Evolutionary conservation across 257 asterid species (phyloP).

Genomic region (Nicotiana tomentosiformis): DNA sequence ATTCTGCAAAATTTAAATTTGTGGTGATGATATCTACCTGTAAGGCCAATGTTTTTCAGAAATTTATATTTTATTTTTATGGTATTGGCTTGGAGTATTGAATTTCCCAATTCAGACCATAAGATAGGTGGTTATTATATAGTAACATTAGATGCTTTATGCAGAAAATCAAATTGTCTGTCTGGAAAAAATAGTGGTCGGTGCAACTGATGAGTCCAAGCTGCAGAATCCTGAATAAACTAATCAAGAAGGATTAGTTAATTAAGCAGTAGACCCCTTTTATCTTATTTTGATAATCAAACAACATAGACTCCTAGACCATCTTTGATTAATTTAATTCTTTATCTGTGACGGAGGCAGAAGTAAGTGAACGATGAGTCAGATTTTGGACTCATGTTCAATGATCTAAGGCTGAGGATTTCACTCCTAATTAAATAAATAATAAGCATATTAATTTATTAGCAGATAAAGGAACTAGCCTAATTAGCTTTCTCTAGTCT

Average conservation of each 20-base stretch:
- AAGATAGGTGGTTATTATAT: background rate
- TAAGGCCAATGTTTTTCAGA: too few species aligned
- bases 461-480: background rate
- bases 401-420: background rate
- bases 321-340: background rate
- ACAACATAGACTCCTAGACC: background rate
- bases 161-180: too few species aligned
- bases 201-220: background rate
- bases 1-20: too few species aligned
- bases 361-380: background rate
- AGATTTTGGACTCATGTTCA: background rate
- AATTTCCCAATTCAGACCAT: background rate
- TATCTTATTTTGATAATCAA: background rate
- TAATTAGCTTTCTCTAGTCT: background rate
- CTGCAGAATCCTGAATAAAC: background rate
- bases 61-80: background rate
- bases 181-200: background rate
- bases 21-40: too few species aligned
- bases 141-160: background rate
- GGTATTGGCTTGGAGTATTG: background rate
- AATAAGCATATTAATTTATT: background rate
- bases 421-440: background rate
- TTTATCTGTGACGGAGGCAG: background rate
- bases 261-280: background rate
- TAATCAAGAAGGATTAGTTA: background rate